phyloP scores from a whole-genome alignment of 768 basidiomycete genomes.

The Daedaleopsis sinensis region DNA sequence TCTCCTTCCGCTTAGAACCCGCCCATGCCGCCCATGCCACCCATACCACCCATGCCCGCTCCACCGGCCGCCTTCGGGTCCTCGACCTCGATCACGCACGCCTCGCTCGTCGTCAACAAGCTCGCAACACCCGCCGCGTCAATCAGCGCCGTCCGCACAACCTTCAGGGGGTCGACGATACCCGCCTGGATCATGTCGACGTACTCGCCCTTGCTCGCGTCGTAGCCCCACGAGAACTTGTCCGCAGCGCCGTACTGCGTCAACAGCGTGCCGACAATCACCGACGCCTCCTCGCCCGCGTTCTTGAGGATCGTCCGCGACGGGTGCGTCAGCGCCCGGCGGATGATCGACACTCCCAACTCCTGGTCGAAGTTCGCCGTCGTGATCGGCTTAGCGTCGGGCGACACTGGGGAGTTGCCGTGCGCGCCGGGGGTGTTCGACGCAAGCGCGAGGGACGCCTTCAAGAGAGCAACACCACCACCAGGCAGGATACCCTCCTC shows the following conservation, averaged over 20 bases:
- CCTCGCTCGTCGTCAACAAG: constrained; percentile 91
- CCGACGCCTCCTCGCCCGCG: constrained; percentile 91
- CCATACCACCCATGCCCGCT: constrained; percentile 59
- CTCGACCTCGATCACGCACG: constrained; percentile 88
- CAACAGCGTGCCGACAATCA: constrained; percentile 88
- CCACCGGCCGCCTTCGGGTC: constrained; percentile 65
- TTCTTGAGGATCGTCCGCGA: constrained; percentile 89
- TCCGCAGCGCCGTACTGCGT: constrained; percentile 68
- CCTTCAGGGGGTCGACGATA: constrained; percentile 96
- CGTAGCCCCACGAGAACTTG: constrained; percentile 88
- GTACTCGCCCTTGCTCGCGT: constrained; percentile 90
- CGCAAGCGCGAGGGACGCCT: constrained; percentile 73
- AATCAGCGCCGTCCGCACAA: constrained; percentile 89
- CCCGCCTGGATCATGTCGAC: constrained; percentile 94
- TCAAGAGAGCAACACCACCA: constrained; percentile 91
- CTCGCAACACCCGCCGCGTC: constrained; percentile 95
- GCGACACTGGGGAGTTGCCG: constrained; percentile 40
- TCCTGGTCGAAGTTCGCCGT: constrained; percentile 97
- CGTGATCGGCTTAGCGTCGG: constrained; percentile 67
- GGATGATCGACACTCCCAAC: constrained; percentile 92
- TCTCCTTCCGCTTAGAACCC: constrained; percentile 17
- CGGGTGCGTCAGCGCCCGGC: constrained; percentile 81
- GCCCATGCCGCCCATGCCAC: constrained; percentile 47
- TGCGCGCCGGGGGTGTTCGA: constrained; percentile 41
- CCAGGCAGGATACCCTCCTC: constrained; percentile 99